Conservation (phyloP, 768 basidiomycete species). For the Tubosaeta sp. region DNA sequence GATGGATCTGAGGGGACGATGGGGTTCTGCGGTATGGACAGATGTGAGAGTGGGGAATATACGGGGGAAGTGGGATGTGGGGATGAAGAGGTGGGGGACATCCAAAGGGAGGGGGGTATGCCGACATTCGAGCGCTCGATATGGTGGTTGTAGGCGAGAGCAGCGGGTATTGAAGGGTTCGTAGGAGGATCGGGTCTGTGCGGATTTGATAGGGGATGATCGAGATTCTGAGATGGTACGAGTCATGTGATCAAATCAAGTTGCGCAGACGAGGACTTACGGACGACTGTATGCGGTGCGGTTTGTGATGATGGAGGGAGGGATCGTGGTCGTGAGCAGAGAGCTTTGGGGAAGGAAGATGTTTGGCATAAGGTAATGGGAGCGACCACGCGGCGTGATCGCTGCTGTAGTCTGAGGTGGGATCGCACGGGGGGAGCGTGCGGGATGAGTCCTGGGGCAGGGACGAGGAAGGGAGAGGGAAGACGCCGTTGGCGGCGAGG, state of each 20-base stretch:
- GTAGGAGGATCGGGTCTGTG: conserved; percentile 11
- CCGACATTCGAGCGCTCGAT: conserved; percentile 50
- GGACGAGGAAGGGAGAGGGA: conserved; percentile 38
- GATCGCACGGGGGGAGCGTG: conserved; percentile 19
- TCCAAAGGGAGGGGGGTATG: conserved; percentile 78
- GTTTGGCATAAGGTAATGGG: conserved; percentile 26
- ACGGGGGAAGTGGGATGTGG: conserved; percentile 39
- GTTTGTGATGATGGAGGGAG: conserved; percentile 14
- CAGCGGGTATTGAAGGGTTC: conserved; percentile 14
- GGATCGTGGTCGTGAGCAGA: conserved; percentile 8
- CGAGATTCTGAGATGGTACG: conserved; percentile 10
- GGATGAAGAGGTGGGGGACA: conserved; percentile 60
- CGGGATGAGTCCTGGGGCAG: conserved; percentile 31
- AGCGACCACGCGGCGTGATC: conserved; percentile 29
- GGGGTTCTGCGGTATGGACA: conserved; percentile 34
- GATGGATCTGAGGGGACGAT: conserved; percentile 28
- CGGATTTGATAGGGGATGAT: conserved; percentile 17
- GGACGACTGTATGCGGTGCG: conserved; percentile 9
- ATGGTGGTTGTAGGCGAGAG: conserved; percentile 24
- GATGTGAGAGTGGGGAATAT: conserved; percentile 37
- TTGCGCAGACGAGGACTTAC: conserved; percentile 10
- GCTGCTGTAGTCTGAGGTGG: conserved; percentile 8
- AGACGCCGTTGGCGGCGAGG: conserved; percentile 56
- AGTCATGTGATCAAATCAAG: conserved; percentile 3
- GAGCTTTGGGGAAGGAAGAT: conserved; percentile 29